A percentile compares a stretch with the other conserved stretches of the same genome.
Conservation (phyloP, 345 rosid species). For the Cardiospermum halicacabum region DNA sequence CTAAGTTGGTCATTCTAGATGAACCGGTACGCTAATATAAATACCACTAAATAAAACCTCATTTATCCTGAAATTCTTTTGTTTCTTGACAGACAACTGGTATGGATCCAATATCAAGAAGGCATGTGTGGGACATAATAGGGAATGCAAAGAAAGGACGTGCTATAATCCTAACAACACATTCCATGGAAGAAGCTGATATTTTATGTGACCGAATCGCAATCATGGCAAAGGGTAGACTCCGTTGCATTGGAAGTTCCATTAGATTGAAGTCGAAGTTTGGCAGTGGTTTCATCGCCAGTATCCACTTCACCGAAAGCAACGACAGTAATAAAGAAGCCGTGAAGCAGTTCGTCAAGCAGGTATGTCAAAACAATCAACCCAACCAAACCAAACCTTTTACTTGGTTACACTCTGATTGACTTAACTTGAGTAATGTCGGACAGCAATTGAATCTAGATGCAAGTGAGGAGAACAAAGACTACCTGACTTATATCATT, state of each 20-base stretch:
- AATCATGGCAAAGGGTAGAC: slow-evolving; percentile 94
- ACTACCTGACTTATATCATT: slow-evolving; percentile 75
- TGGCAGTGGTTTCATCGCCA: slow-evolving; percentile 80
- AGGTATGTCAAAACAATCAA: slow-evolving; percentile 35
- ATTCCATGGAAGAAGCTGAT: slow-evolving; percentile 97
- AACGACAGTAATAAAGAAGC: slow-evolving; percentile 30
- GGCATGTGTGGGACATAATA: slow-evolving; percentile 94
- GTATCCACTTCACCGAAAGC: slow-evolving; percentile 57
- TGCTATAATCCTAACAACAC: slow-evolving; percentile 79
- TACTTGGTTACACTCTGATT: too few relatives aligned
- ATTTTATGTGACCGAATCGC: slow-evolving; percentile 84
- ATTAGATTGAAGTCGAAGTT: slow-evolving; percentile 79
- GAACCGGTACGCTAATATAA: slow-evolving; percentile 51
- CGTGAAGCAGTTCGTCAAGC: slow-evolving; percentile 65
- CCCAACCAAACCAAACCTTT: too few relatives aligned
- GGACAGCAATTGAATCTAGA: slow-evolving; percentile 58
- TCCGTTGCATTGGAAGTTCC: slow-evolving; percentile 87
- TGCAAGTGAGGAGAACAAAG: slow-evolving; percentile 63
- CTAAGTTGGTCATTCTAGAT: slow-evolving; percentile 77
- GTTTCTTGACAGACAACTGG: slow-evolving; percentile 63
- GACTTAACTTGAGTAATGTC: slow-evolving; percentile 6
- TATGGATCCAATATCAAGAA: slow-evolving; percentile 91
- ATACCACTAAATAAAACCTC: neutral
- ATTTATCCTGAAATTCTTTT: neutral
- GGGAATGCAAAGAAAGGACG: slow-evolving; percentile 79